These are phyloP conservation scores for Agrocybe praecox DNA, from an alignment of 768 basidiomycete species.

Conservation along the genomic window DNA sequence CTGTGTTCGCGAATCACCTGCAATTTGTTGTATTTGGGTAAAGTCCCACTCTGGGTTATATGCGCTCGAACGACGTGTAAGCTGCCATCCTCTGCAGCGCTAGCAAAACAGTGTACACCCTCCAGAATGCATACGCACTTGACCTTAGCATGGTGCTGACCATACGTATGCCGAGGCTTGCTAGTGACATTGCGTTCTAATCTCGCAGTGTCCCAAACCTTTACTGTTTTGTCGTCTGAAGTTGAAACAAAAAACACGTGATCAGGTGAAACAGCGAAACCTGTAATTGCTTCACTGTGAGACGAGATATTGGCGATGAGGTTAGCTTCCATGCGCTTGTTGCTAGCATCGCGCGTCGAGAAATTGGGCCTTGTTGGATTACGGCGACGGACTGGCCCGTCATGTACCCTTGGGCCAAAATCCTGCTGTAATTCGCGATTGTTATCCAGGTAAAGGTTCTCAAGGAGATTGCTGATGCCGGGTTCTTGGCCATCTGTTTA, in stretches of 20 bases:
- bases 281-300: slow-evolving; percentile 79
- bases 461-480: slow-evolving; percentile 85
- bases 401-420: slow-evolving; percentile 87
- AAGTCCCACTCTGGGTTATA: slow-evolving; percentile 59
- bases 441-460: slow-evolving; percentile 87
- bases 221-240: slow-evolving; percentile 79
- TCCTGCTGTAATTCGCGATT: slow-evolving; percentile 85
- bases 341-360: slow-evolving; percentile 61
- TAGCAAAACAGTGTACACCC: slow-evolving; percentile 85
- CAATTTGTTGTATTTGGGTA: slow-evolving; percentile 85
- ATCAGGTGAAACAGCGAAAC: slow-evolving; percentile 88
- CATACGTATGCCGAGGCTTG: slow-evolving; percentile 63
- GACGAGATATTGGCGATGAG: slow-evolving; percentile 85
- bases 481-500: slow-evolving; percentile 84
- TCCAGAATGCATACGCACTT: slow-evolving; percentile 82
- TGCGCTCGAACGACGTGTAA: slow-evolving; percentile 85
- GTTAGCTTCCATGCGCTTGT: slow-evolving; percentile 69
- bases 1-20: slow-evolving; percentile 83
- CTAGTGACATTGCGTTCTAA: slow-evolving; percentile 20
- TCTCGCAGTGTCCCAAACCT: slow-evolving; percentile 15
- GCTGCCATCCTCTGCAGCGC: slow-evolving; percentile 84
- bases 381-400: slow-evolving; percentile 79
- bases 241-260: slow-evolving; percentile 94
- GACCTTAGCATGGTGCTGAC: slow-evolving; percentile 60
- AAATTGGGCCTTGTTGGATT: slow-evolving; percentile 73